Conservation (phyloP, 176 grass and related monocot genomes). For the Oryza glumipatula region DNA sequence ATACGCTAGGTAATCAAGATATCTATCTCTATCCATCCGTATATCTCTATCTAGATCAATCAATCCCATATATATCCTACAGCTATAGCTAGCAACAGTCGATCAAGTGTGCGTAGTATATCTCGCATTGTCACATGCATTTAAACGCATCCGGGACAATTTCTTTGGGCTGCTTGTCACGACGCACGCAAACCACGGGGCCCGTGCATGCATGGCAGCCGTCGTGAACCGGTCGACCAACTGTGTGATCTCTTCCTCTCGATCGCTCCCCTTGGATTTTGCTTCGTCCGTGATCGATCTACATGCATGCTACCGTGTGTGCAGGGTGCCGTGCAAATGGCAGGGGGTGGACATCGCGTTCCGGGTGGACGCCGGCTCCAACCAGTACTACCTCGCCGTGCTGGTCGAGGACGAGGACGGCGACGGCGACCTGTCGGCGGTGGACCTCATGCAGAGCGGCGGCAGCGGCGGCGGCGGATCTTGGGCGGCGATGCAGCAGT, state of each 20-base stretch:
- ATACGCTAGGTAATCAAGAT: constrained; percentile 50
- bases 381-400: constrained; percentile 77
- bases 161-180: not conserved
- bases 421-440: constrained; percentile 72
- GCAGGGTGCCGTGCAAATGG: constrained; percentile 83
- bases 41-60: not conserved
- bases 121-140: not conserved
- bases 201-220: not conserved
- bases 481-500: constrained; percentile 61
- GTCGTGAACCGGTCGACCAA: not conserved
- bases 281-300: constrained; percentile 8
- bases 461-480: not conserved
- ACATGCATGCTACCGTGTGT: not conserved
- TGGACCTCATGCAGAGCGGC: constrained; percentile 59
- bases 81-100: not conserved
- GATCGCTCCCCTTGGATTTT: not conserved
- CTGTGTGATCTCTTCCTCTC: not conserved
- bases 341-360: constrained; percentile 63
- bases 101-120: not conserved
- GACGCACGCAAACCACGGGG: not conserved
- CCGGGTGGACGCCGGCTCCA: constrained; percentile 75
- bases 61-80: not conserved
- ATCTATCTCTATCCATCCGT: not conserved
- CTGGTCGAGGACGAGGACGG: constrained; percentile 70
- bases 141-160: constrained; percentile 2